Base-by-base conservation (phyloP, 768 basidiomycete species). In the Austroboletus festivus region DNA sequence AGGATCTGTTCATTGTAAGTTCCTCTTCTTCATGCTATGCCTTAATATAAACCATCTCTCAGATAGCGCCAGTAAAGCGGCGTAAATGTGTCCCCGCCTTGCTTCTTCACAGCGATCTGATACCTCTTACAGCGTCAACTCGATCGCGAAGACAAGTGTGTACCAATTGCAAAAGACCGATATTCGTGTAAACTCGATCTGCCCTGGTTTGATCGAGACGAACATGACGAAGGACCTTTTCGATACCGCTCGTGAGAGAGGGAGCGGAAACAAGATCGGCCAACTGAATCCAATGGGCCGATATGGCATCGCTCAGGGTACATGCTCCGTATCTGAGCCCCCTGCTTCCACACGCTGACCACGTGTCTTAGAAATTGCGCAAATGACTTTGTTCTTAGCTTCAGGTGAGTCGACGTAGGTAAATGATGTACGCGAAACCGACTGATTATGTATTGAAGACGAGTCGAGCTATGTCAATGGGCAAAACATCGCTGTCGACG, bases 1-100 rank as follows among this genome's bases (percentile, higher is more conserved):
- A 5, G 93, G 93, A 3, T 68, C 88, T 0, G 64, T 86, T 40
- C 89, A 94, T 54, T 94, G 89, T 91, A 59, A 72, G 86, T 53
- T 20, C 31, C 6, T 34, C 16, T 13, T 41, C 24, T 41, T 24
- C 42, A n/a, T 28, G 28, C 10, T 37, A 26, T 44, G 8, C 4
- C 30, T n/a, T 31, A 4, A 30, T 50, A 9, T 55, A 57, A 56
- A 68, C 42, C 47, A 51, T 37, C 40, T 54, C 51, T 46, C 65
- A 86, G 93, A 95, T 59, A 93, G 90, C 57, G 92, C 92, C 44
- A 89, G 88, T 57, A 96, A 96, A 73, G 89, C 93, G 26, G 91
- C 91, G 91, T 93, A 61, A 70, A 85, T n/a, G 72, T 43, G 16
- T 12, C 42, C 22, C 31, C 9, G 42, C 23, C 34, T 41, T 44